A percentile compares a stretch with the other conserved stretches of the same genome.
Conservation (phyloP, 306 rosid species). For the Parietaria judaica region DNA sequence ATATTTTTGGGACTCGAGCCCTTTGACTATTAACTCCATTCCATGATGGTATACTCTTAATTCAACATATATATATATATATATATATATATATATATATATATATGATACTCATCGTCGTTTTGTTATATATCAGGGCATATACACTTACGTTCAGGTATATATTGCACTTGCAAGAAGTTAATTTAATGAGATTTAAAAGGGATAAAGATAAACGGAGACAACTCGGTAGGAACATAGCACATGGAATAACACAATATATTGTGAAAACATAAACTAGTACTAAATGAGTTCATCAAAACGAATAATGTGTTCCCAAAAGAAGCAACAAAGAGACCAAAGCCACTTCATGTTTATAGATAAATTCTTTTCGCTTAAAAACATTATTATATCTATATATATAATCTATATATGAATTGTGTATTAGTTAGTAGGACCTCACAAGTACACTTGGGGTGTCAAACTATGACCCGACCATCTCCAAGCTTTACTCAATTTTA, state of each 20-base stretch:
- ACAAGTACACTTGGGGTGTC: slow-evolving; percentile 31
- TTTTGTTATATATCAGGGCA: not conserved
- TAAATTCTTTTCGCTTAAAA: slow-evolving; percentile 11
- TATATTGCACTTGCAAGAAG: not conserved
- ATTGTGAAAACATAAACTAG: slow-evolving; percentile 25
- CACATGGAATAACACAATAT: slow-evolving; percentile 38
- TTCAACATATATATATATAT: too few species aligned
- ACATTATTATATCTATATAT: slow-evolving; percentile 11
- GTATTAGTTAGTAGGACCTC: slow-evolving; percentile 16
- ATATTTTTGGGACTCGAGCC: not conserved
- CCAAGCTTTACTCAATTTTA: not conserved
- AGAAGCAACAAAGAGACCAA: slow-evolving; percentile 41
- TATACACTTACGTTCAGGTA: too few species aligned
- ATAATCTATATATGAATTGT: slow-evolving; percentile 11
- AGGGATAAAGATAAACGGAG: not conserved
- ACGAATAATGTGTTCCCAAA: slow-evolving; percentile 58
- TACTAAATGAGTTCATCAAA: slow-evolving; percentile 38
- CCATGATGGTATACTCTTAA: not conserved
- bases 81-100: not conserved
- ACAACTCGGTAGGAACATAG: slow-evolving; percentile 28
- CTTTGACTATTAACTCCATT: slow-evolving; percentile 13
- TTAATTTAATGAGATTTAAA: not conserved
- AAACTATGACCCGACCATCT: slow-evolving; percentile 35
- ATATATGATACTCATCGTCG: slow-evolving; percentile 6
- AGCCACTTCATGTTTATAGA: slow-evolving; percentile 31